Base-by-base conservation (phyloP, 345 rosid genomes). In the Punica granatum region DNA sequence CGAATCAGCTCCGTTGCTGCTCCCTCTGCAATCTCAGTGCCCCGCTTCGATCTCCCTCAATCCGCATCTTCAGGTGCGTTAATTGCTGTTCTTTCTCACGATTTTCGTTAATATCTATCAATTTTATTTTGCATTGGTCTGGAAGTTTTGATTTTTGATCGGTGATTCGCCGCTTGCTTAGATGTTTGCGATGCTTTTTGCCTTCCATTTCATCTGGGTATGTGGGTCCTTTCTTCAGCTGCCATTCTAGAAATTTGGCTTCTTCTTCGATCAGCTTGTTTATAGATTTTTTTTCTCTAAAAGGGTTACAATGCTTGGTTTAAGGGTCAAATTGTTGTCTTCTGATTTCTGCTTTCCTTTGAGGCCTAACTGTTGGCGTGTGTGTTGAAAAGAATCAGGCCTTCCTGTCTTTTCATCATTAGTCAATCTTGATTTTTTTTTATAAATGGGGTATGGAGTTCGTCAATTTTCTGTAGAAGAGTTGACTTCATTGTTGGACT, bases 61-160 rank as follows among this genome's bases (percentile, higher is more conserved):
- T 54, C 88, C 79, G 65, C 82, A 84, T 67, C 51, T 82, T 21
- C 70, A 85, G 90, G 96, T 89, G 64, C 66, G 65, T 36, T 67
- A 59, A 30, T 32, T 44, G 58, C 9, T 28, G 15, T 21, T 65
- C 14, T 37, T 32, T 37, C 53, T 31, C 23, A 7, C 30, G 48
- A 10, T 12, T 64, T 42, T 46, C 4, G 30, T 13, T n/a, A n/a
- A n/a, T n/a, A n/a, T 60, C 36, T 9, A n/a, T 56, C 61, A 25
- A 56, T 26, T 14, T 1, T n/a, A n/a, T 31, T 6, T 60, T n/a
- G 19, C 70, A 1, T 23, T 62, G 14, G 32, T 18, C 19, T 60
- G 56, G 15, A 11, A 36, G 49, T 33, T 64, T 42, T n/a, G n/a
- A n/a, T n/a, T n/a, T n/a, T n/a, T n/a, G n/a, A n/a, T n/a, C n/a